Conservation (phyloP, 345 rosid genomes). For the Pelargonium nanum region DNA sequence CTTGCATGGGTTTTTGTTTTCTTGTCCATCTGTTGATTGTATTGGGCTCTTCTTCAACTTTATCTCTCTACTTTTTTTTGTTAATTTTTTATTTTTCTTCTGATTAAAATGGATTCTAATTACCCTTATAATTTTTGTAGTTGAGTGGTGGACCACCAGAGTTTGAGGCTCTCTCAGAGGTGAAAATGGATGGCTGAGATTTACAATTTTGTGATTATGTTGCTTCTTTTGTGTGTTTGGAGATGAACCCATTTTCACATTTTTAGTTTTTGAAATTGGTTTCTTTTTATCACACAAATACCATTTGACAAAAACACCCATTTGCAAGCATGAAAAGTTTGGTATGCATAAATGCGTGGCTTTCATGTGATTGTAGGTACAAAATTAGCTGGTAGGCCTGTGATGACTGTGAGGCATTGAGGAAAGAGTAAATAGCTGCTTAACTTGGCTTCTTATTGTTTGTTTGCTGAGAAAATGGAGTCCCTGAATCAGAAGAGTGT, state of each 20-base stretch:
- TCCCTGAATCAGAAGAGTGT: neutral
- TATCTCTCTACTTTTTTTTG: neutral
- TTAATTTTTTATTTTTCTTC: neutral
- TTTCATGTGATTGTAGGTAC: neutral
- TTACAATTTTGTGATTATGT: constrained; percentile 12
- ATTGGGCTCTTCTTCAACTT: neutral
- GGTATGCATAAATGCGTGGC: neutral
- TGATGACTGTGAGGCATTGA: neutral
- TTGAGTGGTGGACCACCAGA: constrained; percentile 17
- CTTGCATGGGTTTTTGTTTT: neutral
- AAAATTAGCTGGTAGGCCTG: neutral
- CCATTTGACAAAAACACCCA: neutral
- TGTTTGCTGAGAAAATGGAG: neutral
- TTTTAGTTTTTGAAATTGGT: neutral
- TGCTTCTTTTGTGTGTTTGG: constrained; percentile 6
- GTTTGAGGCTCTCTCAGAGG: neutral
- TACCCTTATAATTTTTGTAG: constrained; percentile 13
- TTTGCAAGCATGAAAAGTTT: neutral
- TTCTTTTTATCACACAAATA: too few relatives aligned
- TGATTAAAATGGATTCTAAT: neutral
- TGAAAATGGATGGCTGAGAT: constrained; percentile 11
- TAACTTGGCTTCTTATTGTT: neutral
- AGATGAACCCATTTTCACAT: constrained; percentile 9
- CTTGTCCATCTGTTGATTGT: neutral
- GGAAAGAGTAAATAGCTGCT: neutral